Evolutionary conservation across 2,329 filamentous ascomycete species (phyloP), one percentile per base, ranked within the genome.

Genomic region (Didymella glomerata): DNA sequence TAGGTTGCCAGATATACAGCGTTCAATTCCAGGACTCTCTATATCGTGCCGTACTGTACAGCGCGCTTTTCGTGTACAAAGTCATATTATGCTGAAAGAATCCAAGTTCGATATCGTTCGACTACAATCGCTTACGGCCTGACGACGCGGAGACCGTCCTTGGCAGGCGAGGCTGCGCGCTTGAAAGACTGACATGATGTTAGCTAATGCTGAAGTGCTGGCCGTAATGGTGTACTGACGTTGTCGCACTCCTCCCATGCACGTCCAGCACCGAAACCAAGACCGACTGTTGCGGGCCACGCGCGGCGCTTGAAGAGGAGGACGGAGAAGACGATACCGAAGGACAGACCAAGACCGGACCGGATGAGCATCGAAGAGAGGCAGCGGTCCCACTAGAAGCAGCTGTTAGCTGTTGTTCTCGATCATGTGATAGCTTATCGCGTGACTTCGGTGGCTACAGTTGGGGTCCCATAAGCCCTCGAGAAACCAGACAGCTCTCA

Each of bases 181-280:
- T 83, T 83, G 77, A 84, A 84, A 57, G 81, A 83, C 82, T 84
- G 57, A 55, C 48, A 13, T 4, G 2, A 1, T 25, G n/a, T 62
- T 13, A 58, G 49, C 38, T 7, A 5, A 3, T 28, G 25, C 25
- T 14, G 9, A 30, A 24, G 13, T 36, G 18, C 27, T 41, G 50
- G 18, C 42, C 6, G 16, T 32, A 10, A 2, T 13, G 49, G 6
- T 32, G 40, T 40, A 79, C 80, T 70, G 68, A 84, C 82, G 71
- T 85, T 91, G 83, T 99, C 97, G 82, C 95, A 97, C 84, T 99
- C 95, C 81, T 99, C 95, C 84, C 96, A 99, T 58, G 95, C 95
- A 74, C 96, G 88, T 73, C 95, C 95, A 65, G 93, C 93, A 77
- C 96, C 95, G 78, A 99, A 98, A 57, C 95, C 95, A 54, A 94